Percentiles rank a stretch among this genome's conserved stretches.
Conservation (phyloP, 768 basidiomycete species). For the Trametes coccinea region DNA sequence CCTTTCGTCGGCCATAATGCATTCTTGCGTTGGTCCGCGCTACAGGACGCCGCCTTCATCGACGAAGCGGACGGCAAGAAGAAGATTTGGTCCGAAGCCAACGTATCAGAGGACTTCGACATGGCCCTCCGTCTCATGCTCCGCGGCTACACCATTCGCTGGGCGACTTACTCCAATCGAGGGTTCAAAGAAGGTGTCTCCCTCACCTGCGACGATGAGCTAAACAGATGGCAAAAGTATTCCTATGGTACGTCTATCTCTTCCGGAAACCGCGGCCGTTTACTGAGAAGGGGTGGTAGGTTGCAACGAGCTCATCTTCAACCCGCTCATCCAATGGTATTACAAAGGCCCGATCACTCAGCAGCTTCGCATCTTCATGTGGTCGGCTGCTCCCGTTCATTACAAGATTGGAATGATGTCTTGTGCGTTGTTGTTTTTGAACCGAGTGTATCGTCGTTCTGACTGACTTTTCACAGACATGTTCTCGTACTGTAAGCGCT, state of each 20-base stretch:
- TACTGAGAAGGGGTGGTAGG: constrained; percentile 37
- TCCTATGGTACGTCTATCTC: constrained; percentile 53
- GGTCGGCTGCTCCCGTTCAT: constrained; percentile 76
- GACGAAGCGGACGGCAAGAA: constrained; percentile 62
- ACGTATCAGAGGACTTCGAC: constrained; percentile 84
- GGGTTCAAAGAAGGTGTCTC: constrained; percentile 93
- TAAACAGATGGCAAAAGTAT: constrained; percentile 93
- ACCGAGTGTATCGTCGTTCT: not conserved
- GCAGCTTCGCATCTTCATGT: constrained; percentile 73
- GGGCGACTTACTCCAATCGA: constrained; percentile 84
- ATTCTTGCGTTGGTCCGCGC: constrained; percentile 85
- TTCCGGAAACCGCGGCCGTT: not conserved
- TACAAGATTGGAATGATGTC: constrained; percentile 83
- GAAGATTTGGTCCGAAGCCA: constrained; percentile 83
- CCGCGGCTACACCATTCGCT: constrained; percentile 73
- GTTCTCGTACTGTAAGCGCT: constrained; percentile 45
- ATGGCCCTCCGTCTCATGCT: constrained; percentile 70
- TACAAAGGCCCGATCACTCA: constrained; percentile 79
- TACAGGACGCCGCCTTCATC: constrained; percentile 81
- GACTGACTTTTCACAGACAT: constrained; percentile 33
- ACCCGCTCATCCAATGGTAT: constrained; percentile 80
- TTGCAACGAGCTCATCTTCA: constrained; percentile 81
- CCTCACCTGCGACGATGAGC: constrained; percentile 84
- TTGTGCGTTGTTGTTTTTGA: constrained; percentile 44
- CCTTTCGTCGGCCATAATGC: constrained; percentile 89